phyloP scores from a whole-genome alignment of 2,329 filamentous ascomycete species.

The Paraphoma chrysanthemicola region DNA sequence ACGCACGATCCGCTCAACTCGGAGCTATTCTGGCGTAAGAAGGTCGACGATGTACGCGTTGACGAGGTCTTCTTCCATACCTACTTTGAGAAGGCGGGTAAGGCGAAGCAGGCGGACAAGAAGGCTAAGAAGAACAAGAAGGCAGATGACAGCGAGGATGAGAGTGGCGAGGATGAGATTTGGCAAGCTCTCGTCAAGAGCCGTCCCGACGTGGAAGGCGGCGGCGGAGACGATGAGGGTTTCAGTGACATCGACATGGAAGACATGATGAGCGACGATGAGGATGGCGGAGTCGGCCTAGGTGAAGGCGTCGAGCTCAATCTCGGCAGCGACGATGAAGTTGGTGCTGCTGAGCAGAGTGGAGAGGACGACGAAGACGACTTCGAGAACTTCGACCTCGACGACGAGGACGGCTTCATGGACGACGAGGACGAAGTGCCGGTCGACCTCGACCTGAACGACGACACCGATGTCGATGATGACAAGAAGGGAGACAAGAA shows the following conservation, averaged over 20 bases:
- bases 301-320: constrained; percentile 52
- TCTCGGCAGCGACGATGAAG: constrained; percentile 57
- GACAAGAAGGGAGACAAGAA: constrained; percentile 45
- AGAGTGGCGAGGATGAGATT: constrained; percentile 78
- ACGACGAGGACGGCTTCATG: constrained; percentile 63
- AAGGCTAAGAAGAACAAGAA: constrained; percentile 61
- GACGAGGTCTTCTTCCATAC: constrained; percentile 99
- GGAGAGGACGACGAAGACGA: constrained; percentile 41
- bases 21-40: constrained; percentile 89
- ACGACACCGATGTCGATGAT: constrained; percentile 51
- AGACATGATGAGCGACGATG: constrained; percentile 54
- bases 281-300: constrained; percentile 50
- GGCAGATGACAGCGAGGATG: constrained; percentile 50
- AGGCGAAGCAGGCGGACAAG: constrained; percentile 62
- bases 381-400: constrained; percentile 52
- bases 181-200: constrained; percentile 90
- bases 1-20: constrained; percentile 77
- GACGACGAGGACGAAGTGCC: constrained; percentile 64
- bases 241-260: constrained; percentile 62
- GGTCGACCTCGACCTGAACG: constrained; percentile 53
- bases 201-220: constrained; percentile 76
- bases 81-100: constrained; percentile 79
- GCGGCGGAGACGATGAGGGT: constrained; percentile 64
- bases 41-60: constrained; percentile 81
- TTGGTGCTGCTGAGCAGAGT: constrained; percentile 49